These are phyloP conservation scores for Fraxinus paxiana DNA, from an alignment of 305 asterid genomes.

Conservation along the genomic window DNA sequence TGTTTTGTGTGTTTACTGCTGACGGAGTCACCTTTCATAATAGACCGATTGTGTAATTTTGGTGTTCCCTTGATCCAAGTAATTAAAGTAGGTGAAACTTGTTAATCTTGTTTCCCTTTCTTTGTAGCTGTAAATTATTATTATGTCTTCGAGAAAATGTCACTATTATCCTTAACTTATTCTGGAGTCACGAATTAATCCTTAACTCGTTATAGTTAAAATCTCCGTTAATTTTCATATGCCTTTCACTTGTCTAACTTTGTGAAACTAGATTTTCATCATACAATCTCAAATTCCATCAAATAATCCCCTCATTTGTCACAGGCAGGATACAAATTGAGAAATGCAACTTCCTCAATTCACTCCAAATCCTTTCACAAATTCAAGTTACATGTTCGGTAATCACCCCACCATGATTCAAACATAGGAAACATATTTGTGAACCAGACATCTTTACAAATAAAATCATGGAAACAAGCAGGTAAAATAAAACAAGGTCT, in stretches of 20 bases:
- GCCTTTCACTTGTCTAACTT: not conserved
- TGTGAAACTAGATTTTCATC: not conserved
- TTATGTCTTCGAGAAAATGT: not conserved
- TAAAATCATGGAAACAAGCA: slow-evolving; percentile 12
- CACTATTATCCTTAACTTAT: not conserved
- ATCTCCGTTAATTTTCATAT: not conserved
- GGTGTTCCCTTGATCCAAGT: slow-evolving; percentile 15
- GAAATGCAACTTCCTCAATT: not conserved
- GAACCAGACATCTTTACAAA: slow-evolving; percentile 23
- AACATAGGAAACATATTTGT: slow-evolving; percentile 12
- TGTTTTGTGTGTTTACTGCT: not conserved
- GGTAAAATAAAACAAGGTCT: slow-evolving; percentile 20
- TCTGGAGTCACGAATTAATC: not conserved
- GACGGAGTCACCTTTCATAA: not conserved
- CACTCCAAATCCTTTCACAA: slow-evolving; percentile 11
- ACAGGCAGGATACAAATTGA: not conserved
- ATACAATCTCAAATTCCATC: not conserved
- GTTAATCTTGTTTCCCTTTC: not conserved
- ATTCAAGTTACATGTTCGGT: not conserved
- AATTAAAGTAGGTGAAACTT: slow-evolving; percentile 18
- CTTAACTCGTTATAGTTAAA: not conserved
- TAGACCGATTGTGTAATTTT: not conserved
- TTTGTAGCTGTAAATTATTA: not conserved
- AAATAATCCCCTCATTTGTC: not conserved
- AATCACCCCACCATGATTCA: slow-evolving; percentile 4